Base-by-base conservation (phyloP, 768 basidiomycete genomes). In the Suillus tomentosus region DNA sequence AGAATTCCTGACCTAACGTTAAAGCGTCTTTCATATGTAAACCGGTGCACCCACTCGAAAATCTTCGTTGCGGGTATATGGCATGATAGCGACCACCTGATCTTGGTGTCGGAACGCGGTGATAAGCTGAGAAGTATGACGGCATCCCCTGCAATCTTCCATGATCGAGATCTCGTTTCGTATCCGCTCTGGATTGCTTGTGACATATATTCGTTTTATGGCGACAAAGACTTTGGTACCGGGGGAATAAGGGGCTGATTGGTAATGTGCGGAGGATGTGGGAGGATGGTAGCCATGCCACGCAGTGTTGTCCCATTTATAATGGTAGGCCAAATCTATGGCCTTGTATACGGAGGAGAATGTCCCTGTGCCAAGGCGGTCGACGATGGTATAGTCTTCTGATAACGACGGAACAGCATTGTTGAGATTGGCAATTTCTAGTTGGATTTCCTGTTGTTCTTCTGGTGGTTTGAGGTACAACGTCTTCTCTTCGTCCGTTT, bases 281-380 rank as follows among this genome's bases (percentile, higher is more conserved):
- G 82, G 77, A 1, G 85, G 84, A 69, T 91, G 90, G 54, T 78
- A 75, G 1, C 89, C 89, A 39, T 86, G 85, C 92, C 92, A 94
- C 14, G 85, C 80, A 5, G 75, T 68, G 69, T 94, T 93, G 74
- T 92, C 84, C 88, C 87, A 93, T 60, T 91, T 90, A 57, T 82
- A 78, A 68, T 93, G 86, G 70, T 91, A 86, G 64, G 82, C 77
- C 17, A 91, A 70, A 75, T 99, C 97, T 67, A 96, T 76, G 0
- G 96, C 97, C 71, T 99, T 97, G 84, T 98, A 99, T n/a, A 99
- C 97, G 11, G 95, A 95, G 0, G 96, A 98, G 78, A 99, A 99
- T 1, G 96, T 99, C 17, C 96, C 96, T 61, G 96, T 98, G 15
- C 97, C 97, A 0, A 99, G 84, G 1, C 96, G 85, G 78, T 98